Evolutionary conservation across 768 basidiomycete species (phyloP), one percentile per base, ranked within the genome.

Genomic region (Mycena vitilis): DNA sequence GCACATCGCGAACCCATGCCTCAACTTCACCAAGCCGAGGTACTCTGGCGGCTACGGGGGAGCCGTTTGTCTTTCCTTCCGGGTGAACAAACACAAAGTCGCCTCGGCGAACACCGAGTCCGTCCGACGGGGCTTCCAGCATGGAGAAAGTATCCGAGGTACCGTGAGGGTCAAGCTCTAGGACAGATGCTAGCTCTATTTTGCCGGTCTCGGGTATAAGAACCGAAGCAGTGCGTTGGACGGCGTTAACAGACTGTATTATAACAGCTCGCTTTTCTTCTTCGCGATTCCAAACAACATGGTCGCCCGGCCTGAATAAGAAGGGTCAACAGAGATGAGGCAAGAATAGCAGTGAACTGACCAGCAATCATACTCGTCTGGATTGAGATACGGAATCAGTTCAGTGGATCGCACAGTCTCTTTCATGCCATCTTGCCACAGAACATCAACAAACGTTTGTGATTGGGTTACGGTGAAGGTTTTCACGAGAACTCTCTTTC

Each of bases 341-440:
- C 10, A 54, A 65, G 11, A 54, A 23, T 11, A 23, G 57, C 51
- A 58, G 12, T 15, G 25, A 36, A 78, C 90, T 74, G 71, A 93
- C 93, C 93, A 96, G 77, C 91, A 94, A 76, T 95, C 96, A 76
- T 93, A 94, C 79, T 98, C 96, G 77, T 97, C 96, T 12, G 95
- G 88, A 68, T 94, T 94, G 59, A 92, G 77, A 75, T 96, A 92
- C 4, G 95, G 95, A 49, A 96, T 89, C 22, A 96, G 80, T 23
- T 89, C 85, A 12, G 83, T 86, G 25, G 94, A 86, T 52, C 80
- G 84, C 45, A 91, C 62, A 4, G 81, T 85, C 78, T 95, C 92
- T 56, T 78, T 81, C 22, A 82, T 85, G 25, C 95, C 95, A 76
- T 95, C 90, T 81, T 98, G 96, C 96, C 96, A 98, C 13, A 96